These are phyloP conservation scores for Lipomyces oligophaga DNA, from an alignment of 805 yeast species.

Conservation along the genomic window DNA sequence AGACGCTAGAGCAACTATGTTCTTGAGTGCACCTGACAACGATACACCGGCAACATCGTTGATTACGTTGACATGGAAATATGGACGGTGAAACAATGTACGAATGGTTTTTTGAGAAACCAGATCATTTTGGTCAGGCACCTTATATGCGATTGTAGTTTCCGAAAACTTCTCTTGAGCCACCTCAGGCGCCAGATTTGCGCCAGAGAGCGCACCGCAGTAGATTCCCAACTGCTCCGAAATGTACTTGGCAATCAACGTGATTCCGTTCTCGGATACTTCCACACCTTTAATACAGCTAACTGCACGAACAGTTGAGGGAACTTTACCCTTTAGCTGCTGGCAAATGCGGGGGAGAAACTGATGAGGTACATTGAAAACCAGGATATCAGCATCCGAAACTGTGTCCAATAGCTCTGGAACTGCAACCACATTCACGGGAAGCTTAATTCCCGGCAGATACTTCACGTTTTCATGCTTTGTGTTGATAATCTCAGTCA, in stretches of 20 bases:
- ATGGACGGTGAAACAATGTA: slow-evolving; percentile 90
- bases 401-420: slow-evolving; percentile 79
- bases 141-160: slow-evolving; percentile 88
- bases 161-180: slow-evolving; percentile 96
- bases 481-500: slow-evolving; percentile 87
- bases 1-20: slow-evolving; percentile 92
- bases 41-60: slow-evolving; percentile 95
- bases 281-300: slow-evolving; percentile 96
- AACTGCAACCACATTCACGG: slow-evolving; percentile 80
- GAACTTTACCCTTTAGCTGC: slow-evolving; percentile 53
- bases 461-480: slow-evolving; percentile 92
- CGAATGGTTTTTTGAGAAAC: slow-evolving; percentile 37
- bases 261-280: slow-evolving; percentile 79
- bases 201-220: slow-evolving; percentile 97
- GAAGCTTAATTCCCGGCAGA: slow-evolving; percentile 82
- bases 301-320: slow-evolving; percentile 73
- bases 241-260: slow-evolving; percentile 73
- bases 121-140: slow-evolving; percentile 43
- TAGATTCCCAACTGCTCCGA: slow-evolving; percentile 75
- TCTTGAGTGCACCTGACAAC: slow-evolving; percentile 94
- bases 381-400: slow-evolving; percentile 74
- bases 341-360: slow-evolving; percentile 73
- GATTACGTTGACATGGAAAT: slow-evolving; percentile 92
- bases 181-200: slow-evolving; percentile 95
- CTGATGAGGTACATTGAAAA: slow-evolving; percentile 97